These are phyloP conservation scores for Neurospora crassa DNA, from an alignment of 2,329 filamentous ascomycete genomes.

Conservation along the genomic window DNA sequence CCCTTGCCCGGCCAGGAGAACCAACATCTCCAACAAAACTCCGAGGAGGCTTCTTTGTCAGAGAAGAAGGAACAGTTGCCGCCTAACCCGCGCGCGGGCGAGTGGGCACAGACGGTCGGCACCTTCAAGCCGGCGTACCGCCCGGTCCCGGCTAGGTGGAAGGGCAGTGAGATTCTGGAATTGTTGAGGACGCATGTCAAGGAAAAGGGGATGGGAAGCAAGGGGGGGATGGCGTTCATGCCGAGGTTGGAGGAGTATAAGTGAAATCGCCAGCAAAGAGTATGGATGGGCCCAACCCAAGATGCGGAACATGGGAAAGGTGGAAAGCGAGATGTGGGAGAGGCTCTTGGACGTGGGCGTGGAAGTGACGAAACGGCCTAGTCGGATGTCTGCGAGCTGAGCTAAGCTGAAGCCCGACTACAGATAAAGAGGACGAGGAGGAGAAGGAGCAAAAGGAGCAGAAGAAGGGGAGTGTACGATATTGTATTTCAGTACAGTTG, in stretches of 20 bases:
- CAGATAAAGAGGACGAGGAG: neutral
- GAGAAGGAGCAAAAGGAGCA: neutral
- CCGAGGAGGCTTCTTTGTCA: constrained; percentile 13
- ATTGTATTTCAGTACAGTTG: neutral
- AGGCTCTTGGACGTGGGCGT: neutral
- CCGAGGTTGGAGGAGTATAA: constrained; percentile 29
- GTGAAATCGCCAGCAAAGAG: neutral
- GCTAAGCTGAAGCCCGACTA: neutral
- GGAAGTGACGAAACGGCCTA: neutral
- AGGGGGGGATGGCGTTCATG: constrained; percentile 48
- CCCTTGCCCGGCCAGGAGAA: constrained; percentile 24
- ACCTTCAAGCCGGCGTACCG: constrained; percentile 90
- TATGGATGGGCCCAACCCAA: too few relatives aligned
- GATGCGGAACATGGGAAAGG: neutral
- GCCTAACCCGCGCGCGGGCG: constrained; percentile 44
- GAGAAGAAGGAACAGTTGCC: constrained; percentile 6
- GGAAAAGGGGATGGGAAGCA: constrained; percentile 31
- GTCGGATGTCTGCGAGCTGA: neutral
- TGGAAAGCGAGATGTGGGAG: constrained; percentile 1
- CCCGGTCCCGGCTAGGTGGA: constrained; percentile 81
- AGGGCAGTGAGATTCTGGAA: constrained; percentile 66
- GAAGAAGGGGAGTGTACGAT: neutral
- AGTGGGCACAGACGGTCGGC: constrained; percentile 95
- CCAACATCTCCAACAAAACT: constrained; percentile 17
- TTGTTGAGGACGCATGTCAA: constrained; percentile 76